Percentiles rank a stretch among this genome's conserved stretches.
Conservation (phyloP, 176 grass and related monocot species). For the Melocanna baccifera region DNA sequence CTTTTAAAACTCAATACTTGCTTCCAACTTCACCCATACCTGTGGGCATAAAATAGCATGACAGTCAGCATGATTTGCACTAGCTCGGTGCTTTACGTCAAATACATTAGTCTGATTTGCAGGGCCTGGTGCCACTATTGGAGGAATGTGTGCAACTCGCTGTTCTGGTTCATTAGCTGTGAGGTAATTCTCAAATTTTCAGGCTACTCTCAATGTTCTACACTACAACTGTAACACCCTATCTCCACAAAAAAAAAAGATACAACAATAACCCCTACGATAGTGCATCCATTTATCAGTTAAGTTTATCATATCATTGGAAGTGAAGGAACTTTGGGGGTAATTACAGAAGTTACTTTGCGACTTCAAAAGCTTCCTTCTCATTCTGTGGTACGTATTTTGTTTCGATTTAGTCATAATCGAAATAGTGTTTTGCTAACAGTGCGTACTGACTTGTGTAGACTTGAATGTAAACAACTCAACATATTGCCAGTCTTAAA, state of each 20-base stretch:
- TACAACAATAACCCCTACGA: too few relatives aligned
- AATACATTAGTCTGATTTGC: conserved; percentile 40
- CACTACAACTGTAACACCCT: background rate
- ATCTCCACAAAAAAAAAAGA: background rate
- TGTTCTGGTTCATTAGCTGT: conserved; percentile 99
- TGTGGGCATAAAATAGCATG: background rate
- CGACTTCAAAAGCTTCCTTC: conserved; percentile 90
- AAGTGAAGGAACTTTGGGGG: conserved; percentile 92
- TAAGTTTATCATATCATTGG: too few relatives aligned
- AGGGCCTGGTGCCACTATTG: conserved; percentile 96
- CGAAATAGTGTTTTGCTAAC: background rate
- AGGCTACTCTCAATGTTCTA: conserved; percentile 11
- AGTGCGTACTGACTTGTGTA: background rate
- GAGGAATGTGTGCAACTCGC: conserved; percentile 95
- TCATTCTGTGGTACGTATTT: conserved; percentile 85
- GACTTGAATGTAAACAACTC: background rate
- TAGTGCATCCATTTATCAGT: too few relatives aligned
- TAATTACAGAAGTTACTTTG: conserved; percentile 94
- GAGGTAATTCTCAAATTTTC: conserved; percentile 69
- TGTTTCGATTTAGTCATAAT: background rate
- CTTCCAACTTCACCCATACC: background rate
- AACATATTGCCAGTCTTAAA: background rate
- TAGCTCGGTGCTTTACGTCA: conserved; percentile 4
- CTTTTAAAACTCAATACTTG: conserved; percentile 12
- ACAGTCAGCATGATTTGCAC: background rate